Base-by-base conservation (phyloP, 192 early-diverging fungal species). In the Linnemannia zychae region DNA sequence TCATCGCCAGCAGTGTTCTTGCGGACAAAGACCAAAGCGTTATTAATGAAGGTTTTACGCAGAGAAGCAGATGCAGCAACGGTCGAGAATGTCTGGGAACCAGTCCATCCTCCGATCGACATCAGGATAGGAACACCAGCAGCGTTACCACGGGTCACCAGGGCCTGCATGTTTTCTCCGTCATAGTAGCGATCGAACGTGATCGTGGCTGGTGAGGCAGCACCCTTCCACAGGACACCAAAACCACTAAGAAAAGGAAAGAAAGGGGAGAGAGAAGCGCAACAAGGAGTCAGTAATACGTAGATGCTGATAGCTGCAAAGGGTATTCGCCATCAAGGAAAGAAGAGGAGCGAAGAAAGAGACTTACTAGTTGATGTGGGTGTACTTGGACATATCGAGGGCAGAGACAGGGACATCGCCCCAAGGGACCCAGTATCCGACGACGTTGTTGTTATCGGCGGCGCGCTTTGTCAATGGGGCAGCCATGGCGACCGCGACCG, bases 51-150 rank as follows among this genome's bases (percentile, higher is more conserved):
- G 4, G 87, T 79, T 7, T 87, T 89, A 38, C 94, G 90, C 46
- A 84, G 75, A 24, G 82, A 78, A 9, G 81, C 7, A 24, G 81
- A 87, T 20, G 88, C 84, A 65, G 89, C 91, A 63, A 95, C 90
- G 0, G 88, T 70, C 11, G 90, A 92, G 69, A 94, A 90, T 18
- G 87, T 86, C 75, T 94, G 90, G 13, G 93, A 93, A 11, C 95
- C 94, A 37, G 90, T 93, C 95, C 95, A 96, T 17, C 95, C 95
- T 53, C 95, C 94, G 17, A 95, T 88, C 12, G 92, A 90, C 17
- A 96, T 57, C 4, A 93, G 65, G 12, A 96, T 79, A 3, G 73
- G 77, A 18, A 85, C 83, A 16, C 74, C 74, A 17, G 38, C 44
- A 13, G 70, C 69, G 70, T 79, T 79, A 15, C 83, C 83, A 17